Evolutionary conservation across 495 filamentous ascomycete species (phyloP).

Genomic region (Choiromyces venosus): DNA sequence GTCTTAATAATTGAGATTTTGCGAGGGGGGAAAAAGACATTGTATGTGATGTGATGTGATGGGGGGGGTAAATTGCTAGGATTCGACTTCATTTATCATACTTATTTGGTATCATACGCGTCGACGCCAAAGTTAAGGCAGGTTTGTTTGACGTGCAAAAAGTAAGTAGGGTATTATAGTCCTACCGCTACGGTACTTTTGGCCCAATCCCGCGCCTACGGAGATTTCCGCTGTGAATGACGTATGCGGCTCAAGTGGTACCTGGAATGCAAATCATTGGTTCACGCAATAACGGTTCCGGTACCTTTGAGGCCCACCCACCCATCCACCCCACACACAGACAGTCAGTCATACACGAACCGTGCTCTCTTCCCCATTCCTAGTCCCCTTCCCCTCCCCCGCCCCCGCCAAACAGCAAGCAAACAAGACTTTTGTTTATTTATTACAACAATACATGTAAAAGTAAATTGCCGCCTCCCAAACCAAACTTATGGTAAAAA

Average conservation of each 20-base stretch:
- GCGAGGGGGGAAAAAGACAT: too few species aligned
- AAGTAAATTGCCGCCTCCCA: constrained; percentile 1
- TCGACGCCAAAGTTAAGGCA: too few species aligned
- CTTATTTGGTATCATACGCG: too few species aligned
- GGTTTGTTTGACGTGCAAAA: too few species aligned
- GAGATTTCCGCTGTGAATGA: not conserved
- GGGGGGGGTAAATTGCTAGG: too few species aligned
- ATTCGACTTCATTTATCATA: too few species aligned
- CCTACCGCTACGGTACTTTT: not conserved
- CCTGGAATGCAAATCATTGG: not conserved
- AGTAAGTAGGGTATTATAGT: not conserved
- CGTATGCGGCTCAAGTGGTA: constrained; percentile 1
- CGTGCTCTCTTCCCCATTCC: too few species aligned
- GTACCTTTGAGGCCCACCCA: not conserved
- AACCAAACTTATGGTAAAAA: constrained; percentile 12
- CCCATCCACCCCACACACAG: not conserved
- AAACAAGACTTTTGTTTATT: constrained; percentile 10
- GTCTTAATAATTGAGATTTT: too few species aligned
- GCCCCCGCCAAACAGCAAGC: not conserved
- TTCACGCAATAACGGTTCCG: not conserved
- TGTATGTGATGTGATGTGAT: too few species aligned
- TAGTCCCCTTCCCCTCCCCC: not conserved
- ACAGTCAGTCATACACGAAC: not conserved
- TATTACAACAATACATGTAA: constrained; percentile 13
- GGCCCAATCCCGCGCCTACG: not conserved